Evolutionary conservation across 176 grass and related monocot genomes (phyloP), one percentile per base, ranked within the genome.

Genomic region (Oryza glaberrima): DNA sequence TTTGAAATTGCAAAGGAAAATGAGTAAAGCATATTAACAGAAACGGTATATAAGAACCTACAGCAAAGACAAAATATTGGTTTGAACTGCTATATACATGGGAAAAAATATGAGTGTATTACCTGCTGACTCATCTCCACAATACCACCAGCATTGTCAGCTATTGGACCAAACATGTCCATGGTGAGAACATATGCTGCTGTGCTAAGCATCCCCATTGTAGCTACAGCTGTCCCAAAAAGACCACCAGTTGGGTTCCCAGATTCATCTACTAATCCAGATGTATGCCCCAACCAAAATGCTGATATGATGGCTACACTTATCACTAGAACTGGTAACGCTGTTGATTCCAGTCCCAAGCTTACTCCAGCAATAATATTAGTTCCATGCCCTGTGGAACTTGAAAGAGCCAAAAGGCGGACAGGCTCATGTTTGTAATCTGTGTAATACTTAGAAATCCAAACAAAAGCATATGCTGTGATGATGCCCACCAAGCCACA

Each of bases 111-210:
- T 3, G 43, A 36, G 63, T 46, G 63, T 47, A 68, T 61, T 92
- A 99, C 96, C 96, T 99, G 96, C 60, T 86, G 96, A 79, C 93
- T 94, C 96, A 99, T 99, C 91, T 99, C 96, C 72, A 99, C 96
- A 82, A 99, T 99, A 75, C 96, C 96, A 87, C 96, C 96, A 69
- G 96, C 96, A 76, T 99, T 99, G 85, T 99, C 96, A 69, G 96
- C 96, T 81, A 99, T 99, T 60, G 96, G 96, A 71, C 96, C 96
- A 87, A 99, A 99, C 93, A 99, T 99, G 91, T 99, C 96, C 96
- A 99, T 99, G 12, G 96, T 99, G 49, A 99, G 93, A 82, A 99
- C 96, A 99, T 92, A 99, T 61, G 89, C 96, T 68, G 96, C 96
- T 68, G 96, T 99, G 67, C 96, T 96, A 77, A 99, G 93, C 96